Base-by-base conservation (phyloP, 441 rosid genomes). In the Adansonia madagascariensis region DNA sequence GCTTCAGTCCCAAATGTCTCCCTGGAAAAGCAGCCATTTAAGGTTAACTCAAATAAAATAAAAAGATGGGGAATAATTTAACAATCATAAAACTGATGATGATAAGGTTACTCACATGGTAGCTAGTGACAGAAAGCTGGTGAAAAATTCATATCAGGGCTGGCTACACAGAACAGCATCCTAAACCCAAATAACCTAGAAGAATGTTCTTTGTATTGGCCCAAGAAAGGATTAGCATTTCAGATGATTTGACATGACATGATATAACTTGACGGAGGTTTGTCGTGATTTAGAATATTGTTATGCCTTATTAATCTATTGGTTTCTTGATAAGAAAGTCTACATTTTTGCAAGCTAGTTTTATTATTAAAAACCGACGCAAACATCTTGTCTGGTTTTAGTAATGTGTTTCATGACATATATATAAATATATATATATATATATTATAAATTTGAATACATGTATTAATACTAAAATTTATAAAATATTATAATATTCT, bases 1-100 rank as follows among this genome's bases (percentile, higher is more conserved):
- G 31, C 2, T 1, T 27, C 31, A 27, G 31, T 27, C 31, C 31
- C 31, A 27, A 27, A 27, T 27, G 31, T 27, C 31, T 27, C 31
- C 31, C 31, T 27, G 31, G 31, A 27, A 27, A 27, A 27, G 31
- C 31, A 27, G 31, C 31, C 31, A 27, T 27, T 27, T 27, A 27
- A 27, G 31, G 27, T 27, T 27, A 27, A 27, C 31, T 27, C 31
- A 27, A 27, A 27, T 1, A 27, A 27, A 8, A 5, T 18, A 43
- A 81, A 52, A 77, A 73, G 10, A 35, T 62, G 10, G 64, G 84
- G 53, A 69, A 80, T 81, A 69, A 77, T 71, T 78, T 41, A 64
- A 73, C 76, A 80, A 82, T 80, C 82, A 79, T 63, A 66, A 64
- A 56, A 70, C 53, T 78, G 76, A 79, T 76, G 71, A 66, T 62